phyloP scores from a whole-genome alignment of 1,139 yeast species.

The Nakaseomyces nivariensis region DNA sequence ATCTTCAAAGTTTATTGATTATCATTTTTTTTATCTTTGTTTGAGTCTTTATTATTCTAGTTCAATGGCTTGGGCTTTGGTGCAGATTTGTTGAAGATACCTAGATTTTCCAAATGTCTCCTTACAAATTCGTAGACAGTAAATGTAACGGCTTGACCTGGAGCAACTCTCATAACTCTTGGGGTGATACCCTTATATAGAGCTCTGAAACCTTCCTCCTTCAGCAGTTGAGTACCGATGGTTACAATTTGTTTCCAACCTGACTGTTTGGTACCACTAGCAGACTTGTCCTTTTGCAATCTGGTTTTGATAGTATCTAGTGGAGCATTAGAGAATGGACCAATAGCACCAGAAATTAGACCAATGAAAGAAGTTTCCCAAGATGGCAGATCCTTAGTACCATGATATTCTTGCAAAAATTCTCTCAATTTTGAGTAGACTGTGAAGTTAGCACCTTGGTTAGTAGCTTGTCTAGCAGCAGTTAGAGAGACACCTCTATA shows the following conservation, averaged over 20 bases:
- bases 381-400: slow-evolving; percentile 58
- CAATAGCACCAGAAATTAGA: slow-evolving; percentile 88
- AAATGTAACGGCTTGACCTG: slow-evolving; percentile 97
- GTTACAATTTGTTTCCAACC: slow-evolving; percentile 60
- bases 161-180: slow-evolving; percentile 98
- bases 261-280: slow-evolving; percentile 46
- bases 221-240: slow-evolving; percentile 71
- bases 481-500: slow-evolving; percentile 94
- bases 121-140: slow-evolving; percentile 91
- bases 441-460: slow-evolving; percentile 97
- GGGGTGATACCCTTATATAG: slow-evolving; percentile 97
- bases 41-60: neutral
- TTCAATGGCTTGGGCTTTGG: slow-evolving; percentile 9
- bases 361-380: slow-evolving; percentile 95
- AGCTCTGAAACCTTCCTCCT: slow-evolving; percentile 82
- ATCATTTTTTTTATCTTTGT: neutral
- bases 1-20: no score
- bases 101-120: slow-evolving; percentile 46
- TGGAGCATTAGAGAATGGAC: slow-evolving; percentile 96
- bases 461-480: slow-evolving; percentile 95
- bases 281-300: slow-evolving; percentile 81
- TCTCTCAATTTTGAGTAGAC: slow-evolving; percentile 82
- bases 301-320: slow-evolving; percentile 95
- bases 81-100: slow-evolving; percentile 10
- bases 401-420: slow-evolving; percentile 56